Evolutionary conservation across 208 protist genomes (phyloP).

Genomic region (Blastocrithidia nonstop): DNA sequence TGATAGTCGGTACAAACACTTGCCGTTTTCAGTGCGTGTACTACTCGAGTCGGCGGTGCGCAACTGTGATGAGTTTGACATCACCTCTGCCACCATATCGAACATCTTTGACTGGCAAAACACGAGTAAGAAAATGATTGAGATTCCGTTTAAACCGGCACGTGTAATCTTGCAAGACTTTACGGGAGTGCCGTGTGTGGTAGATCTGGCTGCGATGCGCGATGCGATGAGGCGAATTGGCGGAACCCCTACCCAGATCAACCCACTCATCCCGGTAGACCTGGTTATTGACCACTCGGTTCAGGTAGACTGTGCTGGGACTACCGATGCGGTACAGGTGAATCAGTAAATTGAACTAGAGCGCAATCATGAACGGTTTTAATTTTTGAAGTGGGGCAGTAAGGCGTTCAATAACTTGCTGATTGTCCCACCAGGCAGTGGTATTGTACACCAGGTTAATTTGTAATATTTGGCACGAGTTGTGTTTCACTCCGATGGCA

Average conservation of each 20-base stretch:
- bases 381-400: constrained; percentile 95
- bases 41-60: constrained; percentile 91
- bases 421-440: constrained; percentile 92
- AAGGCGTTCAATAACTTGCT: constrained; percentile 89
- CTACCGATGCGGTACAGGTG: constrained; percentile 52
- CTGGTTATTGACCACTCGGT: constrained; percentile 95
- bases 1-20: constrained; percentile 49
- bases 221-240: constrained; percentile 86
- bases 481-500: constrained; percentile 83
- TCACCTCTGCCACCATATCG: constrained; percentile 83
- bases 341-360: constrained; percentile 92
- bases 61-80: constrained; percentile 91
- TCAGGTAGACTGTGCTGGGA: constrained; percentile 81
- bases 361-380: constrained; percentile 91
- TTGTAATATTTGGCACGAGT: constrained; percentile 92
- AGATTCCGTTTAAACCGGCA: constrained; percentile 93
- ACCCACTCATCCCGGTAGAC: constrained; percentile 93
- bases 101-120: constrained; percentile 90
- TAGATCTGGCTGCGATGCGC: constrained; percentile 93
- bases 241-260: constrained; percentile 85
- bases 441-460: constrained; percentile 97
- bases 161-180: constrained; percentile 94
- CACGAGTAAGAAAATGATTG: constrained; percentile 77
- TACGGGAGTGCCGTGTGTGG: constrained; percentile 92
- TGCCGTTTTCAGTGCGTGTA: constrained; percentile 93